Evolutionary conservation across 331 rosid species (phyloP).

Genomic region (Ulmus americana): DNA sequence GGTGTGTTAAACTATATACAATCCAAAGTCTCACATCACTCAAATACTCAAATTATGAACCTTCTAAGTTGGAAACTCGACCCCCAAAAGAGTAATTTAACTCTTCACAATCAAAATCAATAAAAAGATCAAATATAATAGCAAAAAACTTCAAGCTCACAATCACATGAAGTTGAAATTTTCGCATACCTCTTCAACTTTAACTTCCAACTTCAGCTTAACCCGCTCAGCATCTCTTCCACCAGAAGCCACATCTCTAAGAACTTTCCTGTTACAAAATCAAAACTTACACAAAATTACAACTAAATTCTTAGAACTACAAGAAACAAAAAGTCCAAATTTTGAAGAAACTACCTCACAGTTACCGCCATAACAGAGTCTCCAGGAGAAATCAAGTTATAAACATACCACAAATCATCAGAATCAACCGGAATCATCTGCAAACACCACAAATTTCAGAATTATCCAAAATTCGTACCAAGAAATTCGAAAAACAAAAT

Average conservation of each 20-base stretch:
- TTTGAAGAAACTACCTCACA: slow-evolving; percentile 46
- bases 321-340: not conserved
- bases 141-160: not conserved
- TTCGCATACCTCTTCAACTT: slow-evolving; percentile 69
- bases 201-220: slow-evolving; percentile 79
- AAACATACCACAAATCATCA: slow-evolving; percentile 86
- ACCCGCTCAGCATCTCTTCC: slow-evolving; percentile 84
- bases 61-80: no score
- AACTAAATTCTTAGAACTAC: not conserved
- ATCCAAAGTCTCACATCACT: no score
- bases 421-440: slow-evolving; percentile 89
- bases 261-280: slow-evolving; percentile 37
- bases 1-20: no score
- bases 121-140: not conserved
- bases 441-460: slow-evolving; percentile 5
- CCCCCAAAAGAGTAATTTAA: no score
- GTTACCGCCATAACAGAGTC: slow-evolving; percentile 81
- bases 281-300: no score
- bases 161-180: not conserved
- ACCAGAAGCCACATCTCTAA: slow-evolving; percentile 71
- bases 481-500: not conserved
- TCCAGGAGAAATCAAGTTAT: slow-evolving; percentile 83
- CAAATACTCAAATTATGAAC: no score
- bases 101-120: no score
- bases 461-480: not conserved